Evolutionary conservation across 2,329 filamentous ascomycete genomes (phyloP).

Genomic region (Clonostachys chloroleuca): DNA sequence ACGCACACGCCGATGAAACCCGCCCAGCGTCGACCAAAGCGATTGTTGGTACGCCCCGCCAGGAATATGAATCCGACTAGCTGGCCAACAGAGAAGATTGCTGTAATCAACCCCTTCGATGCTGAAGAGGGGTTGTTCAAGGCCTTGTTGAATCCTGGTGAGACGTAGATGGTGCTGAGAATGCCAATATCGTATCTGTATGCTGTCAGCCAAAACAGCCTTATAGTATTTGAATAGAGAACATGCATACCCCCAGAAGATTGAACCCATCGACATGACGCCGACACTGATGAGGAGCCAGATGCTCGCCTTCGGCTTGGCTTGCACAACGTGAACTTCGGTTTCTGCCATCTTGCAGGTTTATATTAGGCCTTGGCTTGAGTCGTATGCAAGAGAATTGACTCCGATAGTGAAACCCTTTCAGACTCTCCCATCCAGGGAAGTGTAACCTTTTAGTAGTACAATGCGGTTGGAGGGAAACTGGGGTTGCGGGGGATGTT

Average conservation of each 20-base stretch:
- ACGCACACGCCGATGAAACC: conserved; percentile 7
- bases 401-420: too few species aligned
- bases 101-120: conserved; percentile 9
- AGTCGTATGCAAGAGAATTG: too few species aligned
- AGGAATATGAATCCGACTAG: conserved; percentile 10
- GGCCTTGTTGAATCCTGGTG: conserved; percentile 10
- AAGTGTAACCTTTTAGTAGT: too few species aligned
- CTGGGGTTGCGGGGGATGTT: too few species aligned
- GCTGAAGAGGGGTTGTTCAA: conserved; percentile 8
- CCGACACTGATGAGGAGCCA: conserved; percentile 7
- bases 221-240: neutral
- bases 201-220: neutral
- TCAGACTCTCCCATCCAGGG: too few species aligned
- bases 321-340: too few species aligned
- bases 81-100: conserved; percentile 13
- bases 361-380: too few species aligned
- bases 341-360: too few species aligned
- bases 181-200: conserved; percentile 14
- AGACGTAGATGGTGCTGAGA: conserved; percentile 13
- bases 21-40: conserved; percentile 10
- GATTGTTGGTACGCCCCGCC: conserved; percentile 7
- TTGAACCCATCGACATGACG: conserved; percentile 9
- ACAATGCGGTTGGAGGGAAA: too few species aligned
- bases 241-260: conserved; percentile 9
- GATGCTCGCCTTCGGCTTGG: conserved; percentile 3